Base-by-base conservation (phyloP, 805 yeast genomes). In the Barnettozyma salicaria region DNA sequence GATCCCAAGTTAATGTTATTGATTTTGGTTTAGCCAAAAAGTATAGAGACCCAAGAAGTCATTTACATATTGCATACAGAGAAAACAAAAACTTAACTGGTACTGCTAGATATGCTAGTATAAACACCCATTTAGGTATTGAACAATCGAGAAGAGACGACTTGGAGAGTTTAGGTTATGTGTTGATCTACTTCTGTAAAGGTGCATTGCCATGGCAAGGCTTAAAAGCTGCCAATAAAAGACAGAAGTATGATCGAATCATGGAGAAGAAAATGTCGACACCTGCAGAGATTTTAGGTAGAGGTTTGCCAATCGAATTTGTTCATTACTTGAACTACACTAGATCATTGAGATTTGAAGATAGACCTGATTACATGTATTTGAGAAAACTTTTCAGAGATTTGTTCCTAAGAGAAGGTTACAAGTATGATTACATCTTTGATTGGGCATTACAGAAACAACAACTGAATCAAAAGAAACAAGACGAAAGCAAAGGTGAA, bases 201-300 rank as follows among this genome's bases (percentile, higher is more conserved):
- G 97, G 98, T 30, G 83, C 95, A 13, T 75, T 90, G 53, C 98
- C 98, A 37, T 90, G 98, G 98, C 98, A 90, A 65, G 98, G 98
- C 4, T 74, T 90, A 55, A 88, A 88, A 64, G 98, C 97, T 27
- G 92, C 90, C 19, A 87, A 96, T 12, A 90, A 90, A 67, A 85
- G 95, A 66, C 97, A 90, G 62, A 90, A 92, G 64, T 90, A 90
- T 63, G 97, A 90, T 65, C 76, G 96, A 44, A 92, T 90, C 52
- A 80, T 90, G 79, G 97, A 90, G 60, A 86, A 85, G 69, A 90
- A 90, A 63, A 78, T 89, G 77, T 78, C 94, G 34, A 86, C 95
- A 7, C 81, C 95, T 19, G 76, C 89, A 27, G 92, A 85, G 55
- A 74, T 78, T 11, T 72, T 90, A 52, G 89, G 96, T 45, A 78